These are phyloP conservation scores for Botrytis paeoniae DNA, from an alignment of 2,329 filamentous ascomycete genomes.

Conservation along the genomic window DNA sequence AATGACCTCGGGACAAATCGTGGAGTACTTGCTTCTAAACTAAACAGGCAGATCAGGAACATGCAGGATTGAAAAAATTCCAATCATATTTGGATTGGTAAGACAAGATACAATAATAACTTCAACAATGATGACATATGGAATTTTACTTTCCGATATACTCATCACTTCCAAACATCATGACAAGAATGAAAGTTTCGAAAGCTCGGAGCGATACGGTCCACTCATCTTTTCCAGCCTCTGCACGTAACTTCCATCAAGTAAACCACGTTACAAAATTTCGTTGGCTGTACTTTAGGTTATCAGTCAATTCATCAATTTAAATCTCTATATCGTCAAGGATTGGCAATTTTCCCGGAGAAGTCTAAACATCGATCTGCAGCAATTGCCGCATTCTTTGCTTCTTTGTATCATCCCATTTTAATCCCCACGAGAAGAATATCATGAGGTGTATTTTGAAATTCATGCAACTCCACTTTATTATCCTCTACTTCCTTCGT, in stretches of 20 bases:
- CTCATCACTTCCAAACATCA: not conserved
- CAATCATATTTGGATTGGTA: not conserved
- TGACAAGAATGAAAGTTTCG: not conserved
- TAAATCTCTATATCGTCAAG: not conserved
- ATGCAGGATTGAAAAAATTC: not conserved
- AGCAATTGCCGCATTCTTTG: conserved; percentile 19
- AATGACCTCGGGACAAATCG: not conserved
- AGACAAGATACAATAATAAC: not conserved
- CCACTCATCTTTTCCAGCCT: not conserved
- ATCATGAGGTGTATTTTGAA: conserved; percentile 46
- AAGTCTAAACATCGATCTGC: not conserved
- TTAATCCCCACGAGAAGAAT: conserved; percentile 42
- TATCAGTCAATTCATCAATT: not conserved
- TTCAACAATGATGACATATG: not conserved
- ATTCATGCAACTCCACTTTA: conserved; percentile 42
- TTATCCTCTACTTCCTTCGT: conserved; percentile 42
- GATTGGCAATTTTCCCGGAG: not conserved
- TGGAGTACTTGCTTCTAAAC: not conserved
- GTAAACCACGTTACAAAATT: not conserved
- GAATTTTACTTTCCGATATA: not conserved
- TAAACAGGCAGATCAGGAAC: not conserved
- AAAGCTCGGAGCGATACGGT: not conserved
- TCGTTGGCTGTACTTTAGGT: not conserved
- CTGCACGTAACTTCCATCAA: not conserved
- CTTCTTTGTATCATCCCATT: conserved; percentile 44